These are phyloP conservation scores for Solanum bukasovii DNA, from an alignment of 257 asterid species.

Conservation along the genomic window DNA sequence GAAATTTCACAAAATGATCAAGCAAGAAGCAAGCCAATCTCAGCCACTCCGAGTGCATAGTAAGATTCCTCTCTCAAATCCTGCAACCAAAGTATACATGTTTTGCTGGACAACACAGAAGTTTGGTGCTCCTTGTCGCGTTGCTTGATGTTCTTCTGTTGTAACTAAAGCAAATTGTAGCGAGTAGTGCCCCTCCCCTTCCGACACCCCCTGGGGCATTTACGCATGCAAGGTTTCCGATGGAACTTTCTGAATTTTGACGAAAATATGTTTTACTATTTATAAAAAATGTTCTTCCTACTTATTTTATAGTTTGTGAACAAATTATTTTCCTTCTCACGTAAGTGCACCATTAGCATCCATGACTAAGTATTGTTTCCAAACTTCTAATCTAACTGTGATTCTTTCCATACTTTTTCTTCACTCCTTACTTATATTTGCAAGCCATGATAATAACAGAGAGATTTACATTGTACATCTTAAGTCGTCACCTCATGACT, in stretches of 20 bases:
- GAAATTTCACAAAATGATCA: background rate
- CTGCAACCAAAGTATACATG: background rate
- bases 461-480: slow-evolving; percentile 4
- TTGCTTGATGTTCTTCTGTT: background rate
- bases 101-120: background rate
- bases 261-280: background rate
- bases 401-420: background rate
- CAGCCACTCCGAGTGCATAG: background rate
- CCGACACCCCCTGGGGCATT: background rate
- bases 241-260: background rate
- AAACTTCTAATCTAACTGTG: background rate
- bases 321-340: background rate
- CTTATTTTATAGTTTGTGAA: background rate
- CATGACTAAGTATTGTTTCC: background rate
- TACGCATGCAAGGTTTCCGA: background rate
- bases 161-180: background rate
- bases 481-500: background rate
- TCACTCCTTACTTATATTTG: background rate
- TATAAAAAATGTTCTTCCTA: background rate
- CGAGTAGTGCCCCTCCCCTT: background rate
- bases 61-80: background rate
- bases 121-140: background rate
- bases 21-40: background rate
- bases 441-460: background rate
- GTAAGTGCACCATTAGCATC: too few species aligned